A percentile compares a stretch with the other conserved stretches of the same genome.
These are phyloP conservation scores for Kwoniella newhampshirensis DNA, from an alignment of 768 basidiomycete genomes.

Conservation along the genomic window DNA sequence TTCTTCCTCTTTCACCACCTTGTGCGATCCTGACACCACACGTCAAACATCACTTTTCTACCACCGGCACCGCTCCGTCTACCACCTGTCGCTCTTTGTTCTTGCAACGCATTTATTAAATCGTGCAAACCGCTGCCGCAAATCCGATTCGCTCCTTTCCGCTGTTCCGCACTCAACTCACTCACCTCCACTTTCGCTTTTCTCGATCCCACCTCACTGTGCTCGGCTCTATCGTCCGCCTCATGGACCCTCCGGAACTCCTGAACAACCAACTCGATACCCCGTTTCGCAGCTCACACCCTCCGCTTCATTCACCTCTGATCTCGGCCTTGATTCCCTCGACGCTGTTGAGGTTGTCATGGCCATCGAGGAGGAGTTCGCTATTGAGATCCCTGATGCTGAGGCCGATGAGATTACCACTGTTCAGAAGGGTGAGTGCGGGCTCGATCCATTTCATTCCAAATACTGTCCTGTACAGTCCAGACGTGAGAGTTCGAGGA, in stretches of 20 bases:
- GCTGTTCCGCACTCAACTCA: background rate
- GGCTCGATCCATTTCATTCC: too few species aligned
- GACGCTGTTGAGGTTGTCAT: conserved; percentile 98
- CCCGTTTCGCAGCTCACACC: conserved; percentile 61
- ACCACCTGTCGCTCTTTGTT: too few species aligned
- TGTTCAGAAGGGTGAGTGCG: conserved; percentile 74
- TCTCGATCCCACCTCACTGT: too few species aligned
- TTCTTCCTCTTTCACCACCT: background rate
- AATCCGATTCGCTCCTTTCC: background rate
- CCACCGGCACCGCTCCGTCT: too few species aligned
- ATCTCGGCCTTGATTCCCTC: conserved; percentile 90
- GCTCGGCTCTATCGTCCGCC: background rate
- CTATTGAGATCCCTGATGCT: conserved; percentile 94
- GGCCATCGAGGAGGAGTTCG: conserved; percentile 99
- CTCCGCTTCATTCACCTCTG: conserved; percentile 68
- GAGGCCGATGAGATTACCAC: conserved; percentile 94
- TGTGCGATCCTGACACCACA: too few species aligned
- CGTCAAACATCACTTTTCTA: too few species aligned
- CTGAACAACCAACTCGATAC: background rate
- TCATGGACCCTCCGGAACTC: background rate
- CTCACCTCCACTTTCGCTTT: background rate
- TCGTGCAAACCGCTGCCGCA: too few species aligned
- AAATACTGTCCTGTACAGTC: too few species aligned
- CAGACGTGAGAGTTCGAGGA: too few species aligned
- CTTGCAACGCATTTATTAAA: too few species aligned